Evolutionary conservation across 345 rosid genomes (phyloP).

Genomic region (Eucalyptus rudis): DNA sequence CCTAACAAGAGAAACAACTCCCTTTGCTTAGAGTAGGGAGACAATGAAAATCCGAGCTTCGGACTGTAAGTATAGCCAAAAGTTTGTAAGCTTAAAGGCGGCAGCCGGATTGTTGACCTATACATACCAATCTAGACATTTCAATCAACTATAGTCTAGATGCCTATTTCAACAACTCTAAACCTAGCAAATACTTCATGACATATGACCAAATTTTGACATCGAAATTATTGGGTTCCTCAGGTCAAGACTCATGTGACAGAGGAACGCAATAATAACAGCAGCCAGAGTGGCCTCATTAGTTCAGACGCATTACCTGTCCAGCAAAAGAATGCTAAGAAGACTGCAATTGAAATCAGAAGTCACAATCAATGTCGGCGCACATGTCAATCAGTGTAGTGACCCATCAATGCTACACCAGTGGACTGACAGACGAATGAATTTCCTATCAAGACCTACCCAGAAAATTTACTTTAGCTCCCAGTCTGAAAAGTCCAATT

Average conservation of each 20-base stretch:
- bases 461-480: too few relatives aligned
- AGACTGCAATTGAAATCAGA: background rate
- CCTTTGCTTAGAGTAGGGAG: too few relatives aligned
- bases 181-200: background rate
- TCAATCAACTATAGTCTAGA: too few relatives aligned
- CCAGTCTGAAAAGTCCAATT: too few relatives aligned
- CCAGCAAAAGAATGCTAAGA: background rate
- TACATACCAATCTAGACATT: background rate
- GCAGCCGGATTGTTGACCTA: background rate
- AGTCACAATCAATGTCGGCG: background rate
- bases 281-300: background rate
- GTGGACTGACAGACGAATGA: too few relatives aligned
- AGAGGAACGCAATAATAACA: background rate
- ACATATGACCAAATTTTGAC: background rate
- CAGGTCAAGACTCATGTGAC: background rate
- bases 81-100: background rate
- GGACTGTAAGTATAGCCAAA: background rate
- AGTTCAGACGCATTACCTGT: background rate
- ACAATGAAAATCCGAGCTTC: background rate
- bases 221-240: background rate
- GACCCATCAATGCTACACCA: too few relatives aligned
- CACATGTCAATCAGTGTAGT: rapidly evolving
- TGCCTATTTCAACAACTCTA: too few relatives aligned
- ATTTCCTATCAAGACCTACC: too few relatives aligned
- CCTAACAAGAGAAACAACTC: too few relatives aligned